Conservation (phyloP, 1,284 basidiomycete genomes). For the Ustilago hordei region DNA sequence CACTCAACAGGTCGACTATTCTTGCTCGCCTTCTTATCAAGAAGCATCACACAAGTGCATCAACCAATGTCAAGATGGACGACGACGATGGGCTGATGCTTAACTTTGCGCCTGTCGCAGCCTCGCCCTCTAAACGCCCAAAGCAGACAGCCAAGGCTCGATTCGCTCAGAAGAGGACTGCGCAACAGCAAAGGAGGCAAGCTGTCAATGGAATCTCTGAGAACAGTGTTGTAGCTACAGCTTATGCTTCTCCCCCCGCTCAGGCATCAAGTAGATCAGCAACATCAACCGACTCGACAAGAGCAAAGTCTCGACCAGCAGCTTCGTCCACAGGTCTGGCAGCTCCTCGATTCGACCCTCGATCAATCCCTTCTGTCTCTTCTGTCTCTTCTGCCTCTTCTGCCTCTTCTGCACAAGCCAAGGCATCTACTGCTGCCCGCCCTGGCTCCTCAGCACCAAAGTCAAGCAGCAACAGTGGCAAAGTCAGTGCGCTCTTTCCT, state of each 20-base stretch:
- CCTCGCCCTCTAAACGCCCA: slow-evolving; percentile 27
- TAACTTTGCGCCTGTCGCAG: slow-evolving; percentile 61
- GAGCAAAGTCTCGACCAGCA: slow-evolving; percentile 20
- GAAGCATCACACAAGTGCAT: background rate
- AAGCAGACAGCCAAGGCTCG: slow-evolving; percentile 48
- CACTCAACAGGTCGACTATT: background rate
- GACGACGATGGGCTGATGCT: slow-evolving; percentile 66
- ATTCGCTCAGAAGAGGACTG: slow-evolving; percentile 36
- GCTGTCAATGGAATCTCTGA: background rate
- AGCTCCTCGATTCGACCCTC: slow-evolving; percentile 31
- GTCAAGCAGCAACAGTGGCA: slow-evolving; percentile 14
- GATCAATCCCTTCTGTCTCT: slow-evolving; percentile 12
- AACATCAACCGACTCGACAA: slow-evolving; percentile 24
- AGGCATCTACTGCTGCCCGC: slow-evolving; percentile 14
- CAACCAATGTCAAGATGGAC: slow-evolving; percentile 48
- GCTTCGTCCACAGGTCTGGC: slow-evolving; percentile 13
- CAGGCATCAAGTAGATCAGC: background rate
- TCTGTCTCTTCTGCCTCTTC: slow-evolving; percentile 1
- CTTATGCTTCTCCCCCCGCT: slow-evolving; percentile 5
- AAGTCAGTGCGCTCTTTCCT: slow-evolving; percentile 34
- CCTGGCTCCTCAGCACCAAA: slow-evolving; percentile 20
- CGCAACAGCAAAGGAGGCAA: slow-evolving; percentile 33
- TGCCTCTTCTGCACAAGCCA: background rate
- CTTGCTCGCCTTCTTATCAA: background rate
- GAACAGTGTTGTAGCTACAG: background rate